These are phyloP conservation scores for Aspergillus pseudoglaucus DNA, from an alignment of 2,329 filamentous ascomycete genomes.

Conservation along the genomic window DNA sequence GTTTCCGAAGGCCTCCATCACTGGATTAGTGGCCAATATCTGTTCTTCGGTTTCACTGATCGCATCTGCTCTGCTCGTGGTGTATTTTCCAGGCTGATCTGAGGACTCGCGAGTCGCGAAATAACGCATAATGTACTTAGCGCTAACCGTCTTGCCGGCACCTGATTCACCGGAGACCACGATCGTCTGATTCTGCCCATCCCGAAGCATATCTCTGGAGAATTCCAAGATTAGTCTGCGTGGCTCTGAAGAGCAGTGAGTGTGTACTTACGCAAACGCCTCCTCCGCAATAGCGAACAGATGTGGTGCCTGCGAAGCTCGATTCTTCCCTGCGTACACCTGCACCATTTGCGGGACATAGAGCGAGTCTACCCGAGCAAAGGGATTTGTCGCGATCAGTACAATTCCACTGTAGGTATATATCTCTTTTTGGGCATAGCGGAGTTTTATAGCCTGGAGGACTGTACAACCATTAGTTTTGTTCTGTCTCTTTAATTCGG, in stretches of 20 bases:
- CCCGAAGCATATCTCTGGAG: slow-evolving; percentile 85
- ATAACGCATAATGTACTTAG: slow-evolving; percentile 99
- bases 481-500: slow-evolving; percentile 1
- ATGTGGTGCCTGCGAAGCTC: slow-evolving; percentile 94
- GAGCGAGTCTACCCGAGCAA: slow-evolving; percentile 92
- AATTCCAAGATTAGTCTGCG: slow-evolving; percentile 31
- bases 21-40: slow-evolving; percentile 95
- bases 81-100: slow-evolving; percentile 71
- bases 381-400: slow-evolving; percentile 95
- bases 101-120: slow-evolving; percentile 96
- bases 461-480: slow-evolving; percentile 50
- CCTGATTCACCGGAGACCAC: slow-evolving; percentile 99
- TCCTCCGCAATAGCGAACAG: slow-evolving; percentile 98
- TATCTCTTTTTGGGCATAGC: slow-evolving; percentile 97
- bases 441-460: slow-evolving; percentile 91
- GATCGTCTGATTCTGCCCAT: slow-evolving; percentile 93
- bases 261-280: slow-evolving; percentile 72
- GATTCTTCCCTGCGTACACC: slow-evolving; percentile 93
- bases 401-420: slow-evolving; percentile 99
- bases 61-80: slow-evolving; percentile 65
- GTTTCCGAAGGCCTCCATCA: slow-evolving; percentile 99
- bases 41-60: slow-evolving; percentile 99
- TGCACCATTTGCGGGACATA: slow-evolving; percentile 99
- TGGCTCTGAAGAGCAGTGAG: background rate
- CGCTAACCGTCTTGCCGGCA: slow-evolving; percentile 97